These are phyloP conservation scores for Paramecium tetraurelia DNA, from an alignment of 73 alveolate genomes.

Conservation along the genomic window DNA sequence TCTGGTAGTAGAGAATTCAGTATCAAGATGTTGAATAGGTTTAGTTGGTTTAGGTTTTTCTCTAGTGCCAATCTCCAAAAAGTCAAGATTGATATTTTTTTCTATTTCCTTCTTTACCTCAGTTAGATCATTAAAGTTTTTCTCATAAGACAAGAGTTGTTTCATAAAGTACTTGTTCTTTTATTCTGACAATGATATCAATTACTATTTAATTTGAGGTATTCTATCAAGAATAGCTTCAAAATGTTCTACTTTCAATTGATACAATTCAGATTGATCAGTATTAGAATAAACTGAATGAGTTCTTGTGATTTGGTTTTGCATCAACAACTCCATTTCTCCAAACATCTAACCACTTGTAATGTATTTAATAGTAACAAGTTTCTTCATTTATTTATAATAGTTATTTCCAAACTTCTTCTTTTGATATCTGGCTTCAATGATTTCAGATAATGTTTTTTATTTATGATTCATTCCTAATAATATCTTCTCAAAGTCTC, in stretches of 20 bases:
- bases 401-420: constrained; percentile 10
- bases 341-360: constrained; percentile 48
- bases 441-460: not conserved
- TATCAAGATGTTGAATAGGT: not conserved
- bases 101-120: not conserved
- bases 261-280: constrained; percentile 36
- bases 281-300: constrained; percentile 29
- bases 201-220: not conserved
- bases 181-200: not conserved
- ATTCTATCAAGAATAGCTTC: not conserved
- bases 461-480: not conserved
- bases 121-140: constrained; percentile 19
- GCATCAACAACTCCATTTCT: constrained; percentile 10
- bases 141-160: not conserved
- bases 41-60: not conserved
- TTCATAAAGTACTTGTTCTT: not conserved
- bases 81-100: constrained; percentile 25
- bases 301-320: not conserved
- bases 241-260: not conserved
- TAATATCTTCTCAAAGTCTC: constrained; percentile 12
- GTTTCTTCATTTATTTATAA: not conserved
- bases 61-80: not conserved
- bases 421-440: constrained; percentile 23
- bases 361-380: not conserved
- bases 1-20: not conserved